Conservation (phyloP, 2,329 filamentous ascomycete species). For the Penicillium sp. region DNA sequence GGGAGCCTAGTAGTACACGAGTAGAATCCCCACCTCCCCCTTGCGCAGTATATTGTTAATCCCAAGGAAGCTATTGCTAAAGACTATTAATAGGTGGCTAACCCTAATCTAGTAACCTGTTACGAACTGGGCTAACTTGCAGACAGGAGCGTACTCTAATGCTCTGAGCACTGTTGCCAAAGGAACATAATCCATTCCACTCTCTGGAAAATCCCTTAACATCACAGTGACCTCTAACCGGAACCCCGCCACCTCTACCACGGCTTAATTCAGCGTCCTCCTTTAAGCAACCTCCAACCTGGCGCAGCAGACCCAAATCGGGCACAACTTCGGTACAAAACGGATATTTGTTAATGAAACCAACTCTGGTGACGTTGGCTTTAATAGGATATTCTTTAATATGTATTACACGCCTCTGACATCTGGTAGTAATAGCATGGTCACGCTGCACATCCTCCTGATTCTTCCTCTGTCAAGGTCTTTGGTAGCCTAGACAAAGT, state of each 20-base stretch:
- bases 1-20: constrained; percentile 31
- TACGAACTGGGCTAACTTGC: background rate
- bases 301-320: constrained; percentile 29
- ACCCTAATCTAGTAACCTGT: constrained; percentile 25
- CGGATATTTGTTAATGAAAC: constrained; percentile 31
- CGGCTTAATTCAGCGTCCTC: constrained; percentile 23
- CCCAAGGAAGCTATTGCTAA: constrained; percentile 29
- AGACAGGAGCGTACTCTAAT: too few relatives aligned
- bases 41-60: constrained; percentile 33
- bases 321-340: constrained; percentile 32
- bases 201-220: background rate
- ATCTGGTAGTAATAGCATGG: constrained; percentile 19
- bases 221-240: background rate
- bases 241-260: background rate
- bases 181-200: too few relatives aligned
- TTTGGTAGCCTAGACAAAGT: constrained; percentile 32
- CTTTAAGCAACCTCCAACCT: constrained; percentile 25
- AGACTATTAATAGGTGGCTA: constrained; percentile 20
- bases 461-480: constrained; percentile 36
- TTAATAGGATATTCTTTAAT: constrained; percentile 27
- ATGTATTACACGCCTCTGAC: constrained; percentile 25
- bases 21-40: constrained; percentile 27
- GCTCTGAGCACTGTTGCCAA: too few relatives aligned
- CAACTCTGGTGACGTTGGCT: constrained; percentile 27
- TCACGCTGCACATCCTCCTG: constrained; percentile 29